Evolutionary conservation across 2,329 filamentous ascomycete species (phyloP), one percentile per base, ranked within the genome.

Genomic region (Beauveria varroae): DNA sequence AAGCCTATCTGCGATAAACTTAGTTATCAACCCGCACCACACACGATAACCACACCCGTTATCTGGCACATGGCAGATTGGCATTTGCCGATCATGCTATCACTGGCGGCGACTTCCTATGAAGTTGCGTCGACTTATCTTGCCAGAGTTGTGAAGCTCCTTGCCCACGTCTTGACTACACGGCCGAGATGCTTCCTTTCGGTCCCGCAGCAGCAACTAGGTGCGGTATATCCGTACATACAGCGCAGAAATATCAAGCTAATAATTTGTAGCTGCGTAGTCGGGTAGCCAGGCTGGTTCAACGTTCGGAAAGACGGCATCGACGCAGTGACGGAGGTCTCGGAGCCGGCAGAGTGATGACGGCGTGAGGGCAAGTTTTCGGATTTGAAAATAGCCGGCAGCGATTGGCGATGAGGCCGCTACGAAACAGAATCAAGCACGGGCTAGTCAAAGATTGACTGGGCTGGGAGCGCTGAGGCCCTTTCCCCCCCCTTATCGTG

Each of bases 1-100:
- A 41, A 16, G 57, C 47, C 47, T 59, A 58, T 59, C 57, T 52
- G 46, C 18, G 47, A 51, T 52, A 57, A 43, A 49, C 44, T 59
- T 41, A n/a, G 26, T 24, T 59, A 30, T 60, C 57, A 60, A 28
- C 30, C 37, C 18, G 24, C 34, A 43, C 57, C 41, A 28, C 28
- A 47, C 3, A 10, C 37, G 28, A 60, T 53, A 60, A 24, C 22
- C 34, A n/a, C 34, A 37, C 34, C 37, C 12, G 22, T 52, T 58
- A 41, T 51, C 55, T 47, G 28, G n/a, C 55, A 26, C 22, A 57
- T 14, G 44, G 22, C 6, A 40, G 14, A 60, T 40, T 53, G 49
- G 34, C 49, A 22, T 18, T 44, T 37, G 41, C 12, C 50, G 50
- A 60, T 60, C 57, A 46, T 24, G 9, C 14, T 60, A 12, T 46